A percentile compares a stretch with the other conserved stretches of the same genome.
Evolutionary conservation across 1,284 basidiomycete genomes (phyloP).

Genomic region (Peniophora sp.): DNA sequence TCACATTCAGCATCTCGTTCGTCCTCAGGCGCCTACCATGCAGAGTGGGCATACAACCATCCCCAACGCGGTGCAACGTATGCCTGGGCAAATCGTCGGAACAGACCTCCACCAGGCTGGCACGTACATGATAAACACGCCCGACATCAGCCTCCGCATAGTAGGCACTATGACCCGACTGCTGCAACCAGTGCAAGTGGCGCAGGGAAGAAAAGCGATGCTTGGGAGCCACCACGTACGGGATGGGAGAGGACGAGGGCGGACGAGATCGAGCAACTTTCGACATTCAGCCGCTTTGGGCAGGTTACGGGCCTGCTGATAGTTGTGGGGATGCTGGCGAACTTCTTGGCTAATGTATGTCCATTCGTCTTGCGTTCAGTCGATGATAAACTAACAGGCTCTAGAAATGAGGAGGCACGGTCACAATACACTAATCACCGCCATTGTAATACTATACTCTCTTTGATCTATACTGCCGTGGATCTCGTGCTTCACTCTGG

Average conservation of each 20-base stretch:
- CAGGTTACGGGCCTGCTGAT: slow-evolving; percentile 26
- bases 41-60: slow-evolving; percentile 3
- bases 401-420: no score
- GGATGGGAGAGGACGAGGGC: slow-evolving; percentile 13
- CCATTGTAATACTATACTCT: no score
- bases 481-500: no score
- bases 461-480: no score
- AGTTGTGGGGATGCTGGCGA: slow-evolving; percentile 12
- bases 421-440: no score
- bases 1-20: not conserved
- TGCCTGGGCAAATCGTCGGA: slow-evolving; percentile 27
- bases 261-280: slow-evolving; percentile 19
- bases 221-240: slow-evolving; percentile 13
- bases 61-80: slow-evolving; percentile 25
- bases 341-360: no score
- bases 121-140: slow-evolving; percentile 1
- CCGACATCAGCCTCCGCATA: not conserved
- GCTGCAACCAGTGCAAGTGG: not conserved
- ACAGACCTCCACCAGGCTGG: slow-evolving; percentile 12
- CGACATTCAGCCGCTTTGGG: slow-evolving; percentile 19
- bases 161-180: not conserved
- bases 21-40: slow-evolving; percentile 1
- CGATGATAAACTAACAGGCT: no score
- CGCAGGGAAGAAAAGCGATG: slow-evolving; percentile 21
- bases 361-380: no score